Evolutionary conservation across 2,329 filamentous ascomycete genomes (phyloP).

Genomic region (Epichloe aotearoae): DNA sequence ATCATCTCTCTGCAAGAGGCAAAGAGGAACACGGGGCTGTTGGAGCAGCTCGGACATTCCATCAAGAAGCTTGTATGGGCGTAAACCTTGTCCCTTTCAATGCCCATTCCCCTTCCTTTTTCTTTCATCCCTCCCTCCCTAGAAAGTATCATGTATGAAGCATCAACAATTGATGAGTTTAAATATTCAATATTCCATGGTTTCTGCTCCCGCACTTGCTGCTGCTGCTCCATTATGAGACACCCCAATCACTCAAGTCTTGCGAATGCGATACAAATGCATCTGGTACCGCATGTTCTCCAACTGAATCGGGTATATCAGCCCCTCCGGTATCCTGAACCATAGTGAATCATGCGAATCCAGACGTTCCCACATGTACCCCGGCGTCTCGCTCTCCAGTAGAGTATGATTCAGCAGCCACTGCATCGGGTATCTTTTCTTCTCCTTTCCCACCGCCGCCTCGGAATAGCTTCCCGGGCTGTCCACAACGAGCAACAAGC

Average conservation of each 20-base stretch:
- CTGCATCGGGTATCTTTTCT: slow-evolving; percentile 75
- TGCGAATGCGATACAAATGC: slow-evolving; percentile 53
- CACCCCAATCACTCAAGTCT: background rate
- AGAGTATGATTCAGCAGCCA: slow-evolving; percentile 82
- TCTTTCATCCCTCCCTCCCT: background rate
- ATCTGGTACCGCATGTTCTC: slow-evolving; percentile 95
- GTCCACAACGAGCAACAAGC: slow-evolving; percentile 74
- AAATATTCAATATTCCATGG: background rate
- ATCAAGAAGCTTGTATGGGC: slow-evolving; percentile 92
- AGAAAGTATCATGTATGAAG: background rate
- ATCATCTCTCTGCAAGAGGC: slow-evolving; percentile 79
- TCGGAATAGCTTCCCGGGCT: slow-evolving; percentile 90
- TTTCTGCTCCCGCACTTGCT: background rate
- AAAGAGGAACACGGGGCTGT: slow-evolving; percentile 68
- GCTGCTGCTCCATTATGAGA: background rate
- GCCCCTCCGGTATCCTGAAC: slow-evolving; percentile 58
- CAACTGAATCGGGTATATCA: slow-evolving; percentile 71
- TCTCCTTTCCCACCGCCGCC: slow-evolving; percentile 50
- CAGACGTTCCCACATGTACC: slow-evolving; percentile 56
- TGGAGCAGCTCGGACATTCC: slow-evolving; percentile 80
- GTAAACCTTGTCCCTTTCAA: slow-evolving; percentile 11
- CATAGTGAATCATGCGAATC: slow-evolving; percentile 66
- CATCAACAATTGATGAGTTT: background rate
- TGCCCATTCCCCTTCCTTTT: background rate
- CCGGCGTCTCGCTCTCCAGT: slow-evolving; percentile 28